phyloP scores from a whole-genome alignment of 1,139 yeast species.

The Zhuliangozyma parablackwelliae region DNA sequence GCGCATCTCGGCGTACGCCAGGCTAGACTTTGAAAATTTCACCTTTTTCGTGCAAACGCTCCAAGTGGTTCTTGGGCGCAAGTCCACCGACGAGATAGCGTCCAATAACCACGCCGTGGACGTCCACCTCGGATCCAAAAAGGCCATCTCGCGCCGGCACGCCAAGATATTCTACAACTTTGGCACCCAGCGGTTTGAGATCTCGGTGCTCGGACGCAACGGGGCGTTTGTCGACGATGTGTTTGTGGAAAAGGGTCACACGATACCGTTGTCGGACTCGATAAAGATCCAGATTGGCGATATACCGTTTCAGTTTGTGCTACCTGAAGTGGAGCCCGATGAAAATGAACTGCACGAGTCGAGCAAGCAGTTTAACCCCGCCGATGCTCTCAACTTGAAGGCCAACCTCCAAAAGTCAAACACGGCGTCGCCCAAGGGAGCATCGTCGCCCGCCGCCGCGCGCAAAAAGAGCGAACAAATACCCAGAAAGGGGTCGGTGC shows the following conservation, averaged over 20 bases:
- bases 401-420: slow-evolving; percentile 35
- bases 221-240: slow-evolving; percentile 93
- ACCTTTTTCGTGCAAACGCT: slow-evolving; percentile 94
- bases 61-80: slow-evolving; percentile 87
- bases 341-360: slow-evolving; percentile 16
- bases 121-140: slow-evolving; percentile 85
- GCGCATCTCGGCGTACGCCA: slow-evolving; percentile 86
- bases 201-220: slow-evolving; percentile 85
- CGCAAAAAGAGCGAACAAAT: not conserved
- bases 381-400: slow-evolving; percentile 51
- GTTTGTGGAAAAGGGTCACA: slow-evolving; percentile 83
- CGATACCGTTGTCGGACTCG: slow-evolving; percentile 77
- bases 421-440: slow-evolving; percentile 15
- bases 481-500: not conserved
- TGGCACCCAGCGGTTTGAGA: slow-evolving; percentile 88
- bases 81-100: slow-evolving; percentile 67
- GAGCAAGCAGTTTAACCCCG: slow-evolving; percentile 44
- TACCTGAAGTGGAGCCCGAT: slow-evolving; percentile 52
- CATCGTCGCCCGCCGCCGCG: slow-evolving; percentile 5
- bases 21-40: slow-evolving; percentile 86
- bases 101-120: slow-evolving; percentile 63
- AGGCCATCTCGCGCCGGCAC: slow-evolving; percentile 88
- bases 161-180: slow-evolving; percentile 94
- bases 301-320: slow-evolving; percentile 77
- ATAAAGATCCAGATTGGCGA: slow-evolving; percentile 91